Percentiles rank a stretch among this genome's conserved stretches.
phyloP scores from a whole-genome alignment of 2,329 filamentous ascomycete species.

The Colletotrichum coccodes region DNA sequence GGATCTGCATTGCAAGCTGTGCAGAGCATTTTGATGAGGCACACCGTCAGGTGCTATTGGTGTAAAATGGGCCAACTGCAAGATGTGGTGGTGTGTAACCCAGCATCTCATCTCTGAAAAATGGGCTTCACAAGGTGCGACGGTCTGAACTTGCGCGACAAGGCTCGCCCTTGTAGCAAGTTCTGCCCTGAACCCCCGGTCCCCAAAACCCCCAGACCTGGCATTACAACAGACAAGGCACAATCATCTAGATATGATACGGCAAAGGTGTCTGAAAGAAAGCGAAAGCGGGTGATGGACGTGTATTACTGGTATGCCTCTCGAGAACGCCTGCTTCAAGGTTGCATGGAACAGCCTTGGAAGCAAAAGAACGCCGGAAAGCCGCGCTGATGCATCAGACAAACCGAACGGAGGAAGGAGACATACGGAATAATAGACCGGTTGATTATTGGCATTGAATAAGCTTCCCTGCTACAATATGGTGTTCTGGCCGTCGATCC shows the following conservation, averaged over 20 bases:
- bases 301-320: neutral
- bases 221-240: constrained; percentile 3
- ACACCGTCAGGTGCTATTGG: neutral
- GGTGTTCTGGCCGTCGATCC: constrained; percentile 8
- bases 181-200: constrained; percentile 1
- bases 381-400: neutral
- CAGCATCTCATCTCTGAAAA: constrained; percentile 18
- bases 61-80: neutral
- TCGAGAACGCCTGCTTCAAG: constrained; percentile 24
- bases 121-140: constrained; percentile 8
- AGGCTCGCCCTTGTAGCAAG: constrained; percentile 9
- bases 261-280: constrained; percentile 11
- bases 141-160: constrained; percentile 19
- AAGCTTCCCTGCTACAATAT: constrained; percentile 11
- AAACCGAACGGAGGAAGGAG: neutral
- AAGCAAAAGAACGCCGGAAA: neutral
- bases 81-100: neutral
- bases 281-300: neutral
- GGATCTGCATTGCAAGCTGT: neutral
- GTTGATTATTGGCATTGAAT: constrained; percentile 1
- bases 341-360: constrained; percentile 21
- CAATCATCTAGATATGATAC: constrained; percentile 18
- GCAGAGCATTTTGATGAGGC: neutral
- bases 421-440: neutral
- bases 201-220: neutral